These are phyloP conservation scores for Serpula lacrymans DNA, from an alignment of 768 basidiomycete genomes.

Conservation along the genomic window DNA sequence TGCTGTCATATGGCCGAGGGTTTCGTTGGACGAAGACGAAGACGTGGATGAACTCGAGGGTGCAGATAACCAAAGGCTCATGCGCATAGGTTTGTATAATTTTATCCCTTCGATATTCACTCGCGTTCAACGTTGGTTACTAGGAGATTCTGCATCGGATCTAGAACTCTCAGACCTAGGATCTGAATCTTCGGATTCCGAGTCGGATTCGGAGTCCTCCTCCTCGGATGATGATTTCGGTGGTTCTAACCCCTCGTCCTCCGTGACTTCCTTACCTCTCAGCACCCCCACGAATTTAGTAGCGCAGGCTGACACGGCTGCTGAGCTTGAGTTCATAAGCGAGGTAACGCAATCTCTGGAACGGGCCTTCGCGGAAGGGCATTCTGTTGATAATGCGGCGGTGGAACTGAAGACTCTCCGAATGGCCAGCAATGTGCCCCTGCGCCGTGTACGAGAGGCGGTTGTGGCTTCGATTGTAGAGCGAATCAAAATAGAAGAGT, in stretches of 20 bases:
- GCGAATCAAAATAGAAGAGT: slow-evolving; percentile 59
- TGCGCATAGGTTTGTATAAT: slow-evolving; percentile 60
- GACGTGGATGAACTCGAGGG: slow-evolving; percentile 59
- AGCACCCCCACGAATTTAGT: slow-evolving; percentile 35
- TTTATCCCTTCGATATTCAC: no score
- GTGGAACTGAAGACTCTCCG: slow-evolving; percentile 95
- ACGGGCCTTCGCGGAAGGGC: slow-evolving; percentile 88
- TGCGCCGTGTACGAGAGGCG: slow-evolving; percentile 81
- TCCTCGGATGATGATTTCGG: slow-evolving; percentile 29
- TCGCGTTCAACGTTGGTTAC: background rate
- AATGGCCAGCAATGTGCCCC: slow-evolving; percentile 92
- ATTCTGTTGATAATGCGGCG: slow-evolving; percentile 88
- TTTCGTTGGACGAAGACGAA: slow-evolving; percentile 55
- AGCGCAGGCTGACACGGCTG: slow-evolving; percentile 39
- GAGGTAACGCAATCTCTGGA: slow-evolving; percentile 86
- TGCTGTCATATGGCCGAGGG: slow-evolving; percentile 79
- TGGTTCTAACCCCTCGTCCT: slow-evolving; percentile 37
- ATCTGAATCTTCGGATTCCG: slow-evolving; percentile 51
- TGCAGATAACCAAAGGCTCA: slow-evolving; percentile 68
- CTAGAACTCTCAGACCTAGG: slow-evolving; percentile 58
- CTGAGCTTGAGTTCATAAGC: slow-evolving; percentile 65
- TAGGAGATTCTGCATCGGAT: slow-evolving; percentile 65
- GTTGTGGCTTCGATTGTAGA: slow-evolving; percentile 85
- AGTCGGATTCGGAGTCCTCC: slow-evolving; percentile 41
- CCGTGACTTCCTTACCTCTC: slow-evolving; percentile 44